phyloP scores from a whole-genome alignment of 352 stramenopile genomes.

The Nothophytophthora sp. region DNA sequence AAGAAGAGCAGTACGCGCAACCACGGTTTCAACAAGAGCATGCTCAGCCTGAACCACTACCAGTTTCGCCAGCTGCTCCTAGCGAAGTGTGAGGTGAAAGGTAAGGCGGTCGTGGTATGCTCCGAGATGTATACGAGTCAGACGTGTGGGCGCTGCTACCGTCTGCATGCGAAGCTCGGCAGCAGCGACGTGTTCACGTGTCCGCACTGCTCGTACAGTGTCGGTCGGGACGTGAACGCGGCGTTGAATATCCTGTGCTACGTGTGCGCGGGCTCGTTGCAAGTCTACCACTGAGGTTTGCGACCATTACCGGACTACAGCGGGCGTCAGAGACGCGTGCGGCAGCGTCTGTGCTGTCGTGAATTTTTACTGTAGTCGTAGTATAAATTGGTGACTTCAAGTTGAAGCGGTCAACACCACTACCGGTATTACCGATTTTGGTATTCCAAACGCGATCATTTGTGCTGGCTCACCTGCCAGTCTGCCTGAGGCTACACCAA shows the following conservation, averaged over 20 bases:
- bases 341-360: no score
- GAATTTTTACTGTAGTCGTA: no score
- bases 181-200: background rate
- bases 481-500: no score
- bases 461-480: no score
- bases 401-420: no score
- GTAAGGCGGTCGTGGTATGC: constrained; percentile 3
- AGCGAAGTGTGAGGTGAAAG: background rate
- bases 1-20: no score
- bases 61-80: constrained; percentile 1
- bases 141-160: background rate
- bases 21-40: no score
- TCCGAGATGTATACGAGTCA: constrained; percentile 4
- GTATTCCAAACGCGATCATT: no score
- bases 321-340: no score
- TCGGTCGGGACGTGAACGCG: background rate
- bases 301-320: no score
- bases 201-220: background rate
- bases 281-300: background rate
- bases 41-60: constrained; percentile 3
- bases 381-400: no score
- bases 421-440: no score
- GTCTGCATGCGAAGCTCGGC: background rate
- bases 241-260: constrained; percentile 5
- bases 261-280: background rate